phyloP scores from a whole-genome alignment of 139 green algal genomes.

The Chlorella sp. region DNA sequence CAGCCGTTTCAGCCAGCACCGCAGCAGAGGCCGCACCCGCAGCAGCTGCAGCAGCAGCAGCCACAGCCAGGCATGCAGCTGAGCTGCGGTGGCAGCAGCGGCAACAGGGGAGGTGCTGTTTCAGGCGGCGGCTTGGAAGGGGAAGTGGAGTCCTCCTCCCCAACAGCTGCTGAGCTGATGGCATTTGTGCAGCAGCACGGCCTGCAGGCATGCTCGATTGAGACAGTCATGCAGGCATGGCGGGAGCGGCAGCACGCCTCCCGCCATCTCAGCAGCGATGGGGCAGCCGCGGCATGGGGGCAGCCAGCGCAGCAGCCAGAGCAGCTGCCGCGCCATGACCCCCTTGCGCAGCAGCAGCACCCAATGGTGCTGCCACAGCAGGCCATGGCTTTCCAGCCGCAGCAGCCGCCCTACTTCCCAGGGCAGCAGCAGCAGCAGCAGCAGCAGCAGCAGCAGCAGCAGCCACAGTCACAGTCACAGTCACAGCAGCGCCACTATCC shows the following conservation, averaged over 20 bases:
- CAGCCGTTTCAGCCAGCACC: no score
- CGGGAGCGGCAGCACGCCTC: not conserved
- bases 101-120: not conserved
- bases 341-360: not conserved
- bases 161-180: slow-evolving; percentile 1
- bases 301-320: not conserved
- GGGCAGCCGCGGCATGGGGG: not conserved
- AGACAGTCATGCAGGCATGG: not conserved
- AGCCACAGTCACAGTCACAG: no score
- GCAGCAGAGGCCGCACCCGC: no score
- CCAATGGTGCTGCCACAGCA: not conserved
- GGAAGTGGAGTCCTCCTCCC: not conserved
- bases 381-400: not conserved
- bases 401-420: no score
- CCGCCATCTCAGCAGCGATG: not conserved
- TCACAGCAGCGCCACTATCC: not conserved
- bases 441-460: not conserved
- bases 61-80: not conserved
- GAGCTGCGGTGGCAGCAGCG: not conserved
- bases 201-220: not conserved
- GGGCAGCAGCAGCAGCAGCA: not conserved
- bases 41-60: not conserved
- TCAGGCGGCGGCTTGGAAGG: no score
- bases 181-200: not conserved
- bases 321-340: not conserved